Conservation (phyloP, 768 basidiomycete genomes). For the Calocybe gangraenosa region DNA sequence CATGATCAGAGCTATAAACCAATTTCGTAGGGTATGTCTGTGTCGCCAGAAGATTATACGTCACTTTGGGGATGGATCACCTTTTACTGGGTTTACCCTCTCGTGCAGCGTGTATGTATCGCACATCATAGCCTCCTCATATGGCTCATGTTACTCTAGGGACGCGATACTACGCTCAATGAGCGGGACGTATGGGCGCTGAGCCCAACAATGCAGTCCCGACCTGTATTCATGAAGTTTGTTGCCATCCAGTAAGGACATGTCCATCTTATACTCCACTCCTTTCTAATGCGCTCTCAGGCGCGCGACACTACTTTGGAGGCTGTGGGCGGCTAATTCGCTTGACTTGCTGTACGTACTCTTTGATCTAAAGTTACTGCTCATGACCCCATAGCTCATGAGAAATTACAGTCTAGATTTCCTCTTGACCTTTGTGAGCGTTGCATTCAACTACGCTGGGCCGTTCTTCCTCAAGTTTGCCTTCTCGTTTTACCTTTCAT, state of each 20-base stretch:
- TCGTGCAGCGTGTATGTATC: constrained; percentile 43
- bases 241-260: constrained; percentile 28
- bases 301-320: constrained; percentile 35
- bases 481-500: neutral
- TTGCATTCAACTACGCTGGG: constrained; percentile 71
- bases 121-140: neutral
- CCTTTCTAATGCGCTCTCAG: constrained; percentile 15
- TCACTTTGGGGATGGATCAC: constrained; percentile 68
- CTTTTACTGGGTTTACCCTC: constrained; percentile 68
- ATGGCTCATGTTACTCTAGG: constrained; percentile 22
- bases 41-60: constrained; percentile 78
- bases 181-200: constrained; percentile 72
- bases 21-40: constrained; percentile 38
- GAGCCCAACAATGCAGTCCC: constrained; percentile 64
- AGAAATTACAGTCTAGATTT: constrained; percentile 52
- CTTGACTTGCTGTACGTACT: constrained; percentile 40
- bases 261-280: neutral
- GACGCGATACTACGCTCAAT: constrained; percentile 51
- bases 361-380: neutral
- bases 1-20: neutral
- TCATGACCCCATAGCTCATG: neutral
- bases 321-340: constrained; percentile 41
- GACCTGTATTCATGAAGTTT: constrained; percentile 58
- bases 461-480: constrained; percentile 83
- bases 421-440: constrained; percentile 59